Evolutionary conservation across 164 flowering plant genomes (phyloP).

Genomic region (Warburgia ugandensis): DNA sequence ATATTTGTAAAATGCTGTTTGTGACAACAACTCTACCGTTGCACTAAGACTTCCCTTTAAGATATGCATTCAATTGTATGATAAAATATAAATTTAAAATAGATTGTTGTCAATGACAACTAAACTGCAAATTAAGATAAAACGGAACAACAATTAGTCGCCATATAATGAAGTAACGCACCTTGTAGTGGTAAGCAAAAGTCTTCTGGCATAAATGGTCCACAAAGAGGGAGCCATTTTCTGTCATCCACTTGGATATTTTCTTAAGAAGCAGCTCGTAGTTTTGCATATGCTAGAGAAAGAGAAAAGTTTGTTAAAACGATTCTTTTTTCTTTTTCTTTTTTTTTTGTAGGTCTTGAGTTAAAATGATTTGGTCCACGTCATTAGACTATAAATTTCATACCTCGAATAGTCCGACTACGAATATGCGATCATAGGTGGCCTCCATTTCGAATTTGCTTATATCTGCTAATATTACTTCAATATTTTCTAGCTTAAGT

Average conservation of each 20-base stretch:
- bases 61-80: too few species aligned
- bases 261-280: constrained; percentile 81
- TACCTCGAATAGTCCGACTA: constrained; percentile 98
- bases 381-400: neutral
- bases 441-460: constrained; percentile 83
- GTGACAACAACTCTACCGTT: too few species aligned
- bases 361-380: neutral
- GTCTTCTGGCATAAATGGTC: constrained; percentile 89
- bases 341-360: too few species aligned
- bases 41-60: too few species aligned
- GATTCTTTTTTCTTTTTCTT: neutral
- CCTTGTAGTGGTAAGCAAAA: constrained; percentile 96
- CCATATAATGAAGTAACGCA: constrained; percentile 9
- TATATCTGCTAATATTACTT: constrained; percentile 79
- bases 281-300: constrained; percentile 93
- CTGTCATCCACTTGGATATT: constrained; percentile 87
- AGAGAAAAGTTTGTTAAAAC: neutral
- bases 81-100: neutral
- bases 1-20: too few species aligned
- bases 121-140: too few species aligned
- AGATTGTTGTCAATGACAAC: too few species aligned
- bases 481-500: constrained; percentile 59
- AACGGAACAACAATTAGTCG: neutral
- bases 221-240: constrained; percentile 68
- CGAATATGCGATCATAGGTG: constrained; percentile 65